Evolutionary conservation across 2,329 filamentous ascomycete species (phyloP), one percentile per base, ranked within the genome.

Genomic region (Leptoxyphium fumago): DNA sequence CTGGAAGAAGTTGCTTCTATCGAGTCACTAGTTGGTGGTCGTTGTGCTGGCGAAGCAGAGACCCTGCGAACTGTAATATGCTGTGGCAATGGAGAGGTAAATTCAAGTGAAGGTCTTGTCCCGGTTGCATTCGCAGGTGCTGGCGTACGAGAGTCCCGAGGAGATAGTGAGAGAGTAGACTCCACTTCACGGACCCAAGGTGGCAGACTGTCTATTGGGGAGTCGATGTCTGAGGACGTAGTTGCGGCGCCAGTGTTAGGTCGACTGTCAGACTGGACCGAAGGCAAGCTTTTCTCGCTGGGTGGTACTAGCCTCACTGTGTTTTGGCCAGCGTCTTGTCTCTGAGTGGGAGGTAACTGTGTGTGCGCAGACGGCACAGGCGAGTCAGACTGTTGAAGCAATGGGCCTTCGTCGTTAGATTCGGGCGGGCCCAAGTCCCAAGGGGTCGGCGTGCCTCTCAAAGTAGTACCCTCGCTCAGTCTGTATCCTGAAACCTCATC

Each of bases 381-480:
- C 21, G 21, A 26, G 21, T 26, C 21, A 26, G 21, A 26, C 21
- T 4, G 21, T 26, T 26, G 21, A 26, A 26, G 21, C 21, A 26
- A 26, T 26, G 21, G 21, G 7, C 21, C 21, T 26, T 26, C 21
- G 21, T 26, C 21, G 21, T 26, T 26, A 7, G 21, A 4, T 26
- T 26, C 21, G 21, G 21, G 21, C 9, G 46, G 46, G 26, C 55
- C 53, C 44, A 48, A 40, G 28, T 57, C 56, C 39, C 48, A 45
- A 17, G 54, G 54, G n/a, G 55, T 55, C 9, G 55, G 54, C 29
- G 55, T 57, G 13, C 50, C 50, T 46, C 51, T 49, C 44, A 59
- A 46, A 21, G 57, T 58, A 5, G 56, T 56, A 13, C 53, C 49
- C 34, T 51, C 43, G 40, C 57, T 60, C 32, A 53, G 48, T 43